A percentile compares a stretch with the other conserved stretches of the same genome.
phyloP scores from a whole-genome alignment of 176 grass and related monocot species.

The Musa troglodytarum region DNA sequence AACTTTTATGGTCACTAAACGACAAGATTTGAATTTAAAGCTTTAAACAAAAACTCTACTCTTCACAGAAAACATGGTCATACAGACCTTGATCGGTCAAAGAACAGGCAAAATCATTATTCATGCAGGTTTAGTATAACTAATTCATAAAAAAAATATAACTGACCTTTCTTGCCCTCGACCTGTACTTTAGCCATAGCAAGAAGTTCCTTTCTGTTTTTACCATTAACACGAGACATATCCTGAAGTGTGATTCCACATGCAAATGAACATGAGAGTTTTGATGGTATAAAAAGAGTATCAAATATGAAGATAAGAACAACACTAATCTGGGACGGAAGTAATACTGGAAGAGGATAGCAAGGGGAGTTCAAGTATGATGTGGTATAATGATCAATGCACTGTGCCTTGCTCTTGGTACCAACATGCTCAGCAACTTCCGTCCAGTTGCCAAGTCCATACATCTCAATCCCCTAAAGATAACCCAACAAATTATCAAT shows the following conservation, averaged over 20 bases:
- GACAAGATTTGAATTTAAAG: no score
- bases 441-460: slow-evolving; percentile 93
- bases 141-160: neutral
- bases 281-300: slow-evolving; percentile 14
- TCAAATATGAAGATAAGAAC: slow-evolving; percentile 15
- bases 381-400: slow-evolving; percentile 96
- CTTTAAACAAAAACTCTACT: no score
- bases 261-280: slow-evolving; percentile 19
- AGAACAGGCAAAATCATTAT: no score
- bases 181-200: slow-evolving; percentile 99
- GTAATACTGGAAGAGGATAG: slow-evolving; percentile 85
- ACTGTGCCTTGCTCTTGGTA: slow-evolving; percentile 81
- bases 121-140: neutral
- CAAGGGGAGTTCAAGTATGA: slow-evolving; percentile 97
- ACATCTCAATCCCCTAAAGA: slow-evolving; percentile 98
- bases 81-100: no score
- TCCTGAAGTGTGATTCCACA: slow-evolving; percentile 37
- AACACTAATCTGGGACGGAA: neutral
- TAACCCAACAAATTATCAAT: slow-evolving; percentile 21
- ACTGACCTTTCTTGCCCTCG: slow-evolving; percentile 88
- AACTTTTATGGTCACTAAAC: no score
- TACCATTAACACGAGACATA: slow-evolving; percentile 95
- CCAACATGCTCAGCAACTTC: slow-evolving; percentile 99
- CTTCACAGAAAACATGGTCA: no score
- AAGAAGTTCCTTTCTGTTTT: slow-evolving; percentile 96